Evolutionary conservation across 768 basidiomycete species (phyloP), one percentile per base, ranked within the genome.

Genomic region (Aureoboletus auriporus): DNA sequence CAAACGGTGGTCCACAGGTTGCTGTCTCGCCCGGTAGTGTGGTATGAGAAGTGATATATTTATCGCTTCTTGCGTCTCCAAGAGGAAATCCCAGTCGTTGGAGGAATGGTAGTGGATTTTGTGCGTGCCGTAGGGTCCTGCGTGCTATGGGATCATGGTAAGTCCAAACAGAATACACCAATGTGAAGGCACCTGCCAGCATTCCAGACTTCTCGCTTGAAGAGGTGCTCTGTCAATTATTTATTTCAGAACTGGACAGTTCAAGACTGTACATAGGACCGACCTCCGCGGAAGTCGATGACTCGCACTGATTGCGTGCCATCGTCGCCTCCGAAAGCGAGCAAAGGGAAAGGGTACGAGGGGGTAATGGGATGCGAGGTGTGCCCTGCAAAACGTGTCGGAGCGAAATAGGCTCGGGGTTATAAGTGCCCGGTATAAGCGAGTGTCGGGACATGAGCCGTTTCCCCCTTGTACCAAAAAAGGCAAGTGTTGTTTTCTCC

Each of bases 1-100:
- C 71, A 89, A 72, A 35, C 84, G 83, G 65, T 89, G 82, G 35
- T 82, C 77, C 27, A 84, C 64, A 0, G 88, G 87, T 58, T 89
- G 86, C 55, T 79, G 71, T 33, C 79, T 78, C 10, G 88, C 86
- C 36, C 88, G 86, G 59, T 88, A 88, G 59, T 89, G 88, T 2
- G 88, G 88, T 39, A 90, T 71, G 20, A 80, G 76, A 41, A 90
- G 77, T 20, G 83, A 79, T 44, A 86, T 60, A 58, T 89, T 84
- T 49, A 88, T 69, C 10, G 80, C 67, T 30, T 70, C 64, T 48
- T 72, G 66, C 10, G 75, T 72, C 13, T 74, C 72, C 52, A 85
- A 77, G 54, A 86, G 70, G 58, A 82, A 84, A 59, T 89, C 87
- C 78, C 83, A 86, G 50, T 79, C 75, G 13, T 79, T 74, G 35